Conservation (phyloP, 2,329 filamentous ascomycete genomes). For the Colletotrichum sp. region DNA sequence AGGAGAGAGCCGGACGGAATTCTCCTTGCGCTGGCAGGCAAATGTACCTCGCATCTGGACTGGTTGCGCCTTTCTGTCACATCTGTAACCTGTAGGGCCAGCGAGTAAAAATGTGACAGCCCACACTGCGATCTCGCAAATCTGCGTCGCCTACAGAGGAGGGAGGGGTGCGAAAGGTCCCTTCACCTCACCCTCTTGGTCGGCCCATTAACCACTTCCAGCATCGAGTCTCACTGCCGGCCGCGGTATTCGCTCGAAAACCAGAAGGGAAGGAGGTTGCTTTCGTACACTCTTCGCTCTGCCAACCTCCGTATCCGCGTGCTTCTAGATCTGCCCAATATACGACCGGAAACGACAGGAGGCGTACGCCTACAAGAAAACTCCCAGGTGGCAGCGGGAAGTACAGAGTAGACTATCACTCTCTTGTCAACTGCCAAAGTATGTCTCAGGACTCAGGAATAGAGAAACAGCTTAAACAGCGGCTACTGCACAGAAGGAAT, state of each 20-base stretch:
- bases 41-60: neutral
- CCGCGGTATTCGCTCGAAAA: neutral
- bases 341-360: neutral
- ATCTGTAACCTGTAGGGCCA: neutral
- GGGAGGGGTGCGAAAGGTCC: neutral
- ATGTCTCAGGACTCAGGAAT: neutral
- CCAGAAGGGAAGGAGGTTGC: neutral
- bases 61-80: neutral
- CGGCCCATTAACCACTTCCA: neutral
- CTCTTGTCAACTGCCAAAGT: neutral
- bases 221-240: constrained; percentile 10
- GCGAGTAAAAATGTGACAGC: constrained; percentile 1
- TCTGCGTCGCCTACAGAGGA: neutral
- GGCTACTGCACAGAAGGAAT: neutral
- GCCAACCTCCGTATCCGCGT: neutral
- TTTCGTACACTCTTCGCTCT: neutral
- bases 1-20: neutral
- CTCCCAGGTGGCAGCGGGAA: neutral
- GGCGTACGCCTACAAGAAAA: neutral
- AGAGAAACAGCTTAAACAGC: neutral
- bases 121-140: constrained; percentile 16
- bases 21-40: neutral
- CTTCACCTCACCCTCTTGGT: neutral
- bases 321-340: neutral
- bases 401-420: neutral